Evolutionary conservation across 352 stramenopile genomes (phyloP).

Genomic region (Globisporangium mamillatum): DNA sequence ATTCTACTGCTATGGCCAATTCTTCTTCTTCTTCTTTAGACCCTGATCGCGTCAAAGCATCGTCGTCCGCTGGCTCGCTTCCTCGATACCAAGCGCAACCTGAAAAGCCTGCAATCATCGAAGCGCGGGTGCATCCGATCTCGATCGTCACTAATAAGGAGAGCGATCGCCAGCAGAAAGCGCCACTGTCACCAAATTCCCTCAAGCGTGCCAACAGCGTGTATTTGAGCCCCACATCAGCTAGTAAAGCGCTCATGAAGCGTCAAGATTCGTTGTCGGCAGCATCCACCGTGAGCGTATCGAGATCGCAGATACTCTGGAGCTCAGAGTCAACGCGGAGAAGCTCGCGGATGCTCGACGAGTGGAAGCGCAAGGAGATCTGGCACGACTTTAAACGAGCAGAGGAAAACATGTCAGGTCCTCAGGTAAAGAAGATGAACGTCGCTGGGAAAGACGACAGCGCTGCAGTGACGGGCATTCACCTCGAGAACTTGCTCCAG

Average conservation of each 20-base stretch:
- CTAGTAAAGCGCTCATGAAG: conserved; percentile 21
- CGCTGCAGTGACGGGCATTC: background rate
- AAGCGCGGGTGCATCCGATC: conserved; percentile 32
- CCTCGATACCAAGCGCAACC: background rate
- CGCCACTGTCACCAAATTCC: conserved; percentile 27
- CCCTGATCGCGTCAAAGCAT: background rate
- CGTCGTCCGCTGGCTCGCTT: background rate
- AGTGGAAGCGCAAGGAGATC: conserved; percentile 72
- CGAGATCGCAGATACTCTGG: conserved; percentile 43
- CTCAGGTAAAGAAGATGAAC: conserved; percentile 12
- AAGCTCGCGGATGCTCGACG: conserved; percentile 55
- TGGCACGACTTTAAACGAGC: conserved; percentile 71
- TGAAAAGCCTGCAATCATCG: background rate
- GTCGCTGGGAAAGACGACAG: background rate
- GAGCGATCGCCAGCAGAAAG: conserved; percentile 11
- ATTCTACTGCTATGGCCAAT: background rate
- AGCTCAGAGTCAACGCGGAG: conserved; percentile 27
- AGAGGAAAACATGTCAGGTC: conserved; percentile 40
- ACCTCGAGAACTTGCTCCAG: conserved; percentile 17
- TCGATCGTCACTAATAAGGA: conserved; percentile 17
- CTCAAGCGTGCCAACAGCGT: conserved; percentile 47
- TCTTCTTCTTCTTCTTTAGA: background rate
- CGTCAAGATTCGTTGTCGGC: conserved; percentile 15
- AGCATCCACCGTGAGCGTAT: conserved; percentile 15
- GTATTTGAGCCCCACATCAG: conserved; percentile 21